These are phyloP conservation scores for Collariella sp. DNA, from an alignment of 495 filamentous ascomycete genomes.

Conservation along the genomic window DNA sequence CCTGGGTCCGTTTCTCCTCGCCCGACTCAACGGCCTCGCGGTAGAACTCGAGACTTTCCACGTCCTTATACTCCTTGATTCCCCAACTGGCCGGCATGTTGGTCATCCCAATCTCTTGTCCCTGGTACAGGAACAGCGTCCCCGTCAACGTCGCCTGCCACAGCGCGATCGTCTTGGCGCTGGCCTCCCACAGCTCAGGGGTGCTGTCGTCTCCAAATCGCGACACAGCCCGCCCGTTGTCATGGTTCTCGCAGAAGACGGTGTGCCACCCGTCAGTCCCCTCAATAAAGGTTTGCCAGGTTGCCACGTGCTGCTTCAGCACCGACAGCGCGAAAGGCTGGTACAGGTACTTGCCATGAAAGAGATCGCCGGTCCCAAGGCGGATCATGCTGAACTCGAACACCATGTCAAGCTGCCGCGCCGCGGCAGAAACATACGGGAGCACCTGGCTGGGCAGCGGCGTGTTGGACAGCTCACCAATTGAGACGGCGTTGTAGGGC, in stretches of 20 bases:
- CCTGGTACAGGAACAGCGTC: conserved; percentile 56
- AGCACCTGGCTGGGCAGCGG: conserved; percentile 46
- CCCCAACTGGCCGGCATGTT: conserved; percentile 55
- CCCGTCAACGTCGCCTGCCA: conserved; percentile 36
- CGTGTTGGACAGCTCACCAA: conserved; percentile 57
- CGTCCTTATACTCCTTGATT: conserved; percentile 58
- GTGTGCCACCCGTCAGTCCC: conserved; percentile 58
- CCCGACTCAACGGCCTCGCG: conserved; percentile 24
- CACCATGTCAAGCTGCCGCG: conserved; percentile 57
- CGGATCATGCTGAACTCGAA: conserved; percentile 56
- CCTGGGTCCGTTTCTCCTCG: conserved; percentile 28
- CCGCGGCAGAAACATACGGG: conserved; percentile 44
- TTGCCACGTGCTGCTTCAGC: conserved; percentile 45
- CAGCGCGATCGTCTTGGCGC: conserved; percentile 57
- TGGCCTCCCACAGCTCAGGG: conserved; percentile 36
- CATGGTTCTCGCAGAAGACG: conserved; percentile 61
- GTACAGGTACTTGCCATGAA: conserved; percentile 15
- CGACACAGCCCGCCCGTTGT: conserved; percentile 52
- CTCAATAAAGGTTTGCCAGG: conserved; percentile 53
- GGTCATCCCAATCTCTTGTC: conserved; percentile 61
- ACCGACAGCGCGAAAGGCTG: conserved; percentile 36
- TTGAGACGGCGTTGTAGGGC: conserved; percentile 53
- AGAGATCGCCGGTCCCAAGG: conserved; percentile 42
- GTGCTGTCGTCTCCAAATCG: conserved; percentile 43
- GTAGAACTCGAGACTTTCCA: conserved; percentile 55